Base-by-base conservation (phyloP, 2,329 filamentous ascomycete genomes). In the Venturia effusa region DNA sequence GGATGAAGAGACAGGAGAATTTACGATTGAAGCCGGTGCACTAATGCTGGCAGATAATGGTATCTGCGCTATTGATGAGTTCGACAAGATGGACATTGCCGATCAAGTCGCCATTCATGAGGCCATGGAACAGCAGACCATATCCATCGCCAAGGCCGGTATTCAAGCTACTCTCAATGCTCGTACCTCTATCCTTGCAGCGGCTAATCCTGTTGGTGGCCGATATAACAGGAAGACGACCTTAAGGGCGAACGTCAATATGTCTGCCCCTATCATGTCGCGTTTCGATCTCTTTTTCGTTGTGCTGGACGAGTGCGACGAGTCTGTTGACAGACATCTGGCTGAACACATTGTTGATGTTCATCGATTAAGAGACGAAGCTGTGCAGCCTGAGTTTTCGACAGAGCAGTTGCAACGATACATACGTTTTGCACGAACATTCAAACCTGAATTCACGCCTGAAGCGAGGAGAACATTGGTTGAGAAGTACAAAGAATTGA, bases 41-140 rank as follows among this genome's bases (percentile, higher is more conserved):
- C 85, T 99, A 65, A 97, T 99, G 94, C 81, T 99, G 66, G 94
- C 94, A 27, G 85, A 97, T 71, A 97, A 96, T 69, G 94, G 94
- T 63, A 95, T 97, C 70, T 99, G 94, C 76, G 92, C 92, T 66
- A 99, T 99, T 73, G 94, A 99, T 73, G 94, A 99, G 74, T 99
- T 99, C 70, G 94, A 99, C 84, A 99, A 99, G 80, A 99, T 99
- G 94, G 94, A 99, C 71, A 89, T 99, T 67, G 86, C 80, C 62
- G 94, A 99, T 74, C 94, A 99, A 78, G 94, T 99, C 64, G 94
- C 94, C 68, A 99, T 99, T 71, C 94, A 99, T 83, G 94, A 99
- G 85, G 94, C 94, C 66, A 99, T 99, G 94, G 94, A 99, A 84
- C 94, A 99, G 80, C 94, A 99, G 77, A 99, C 94, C 5, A 99